Conservation (phyloP, 129 eudicot genomes). For the Helianthus annuus region HanXRQr2.0-SUNRISE NC_035445.2:41913845-41914344, state of each 20-base stretch:
- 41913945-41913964: constrained; percentile 79
- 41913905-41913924: constrained; percentile 69
- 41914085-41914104: background rate
- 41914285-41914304: no score
- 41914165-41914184: no score
- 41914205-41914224: no score
- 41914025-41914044: constrained; percentile 84
- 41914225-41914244: no score
- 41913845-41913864: constrained; percentile 90
- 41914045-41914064: constrained; percentile 76
- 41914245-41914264: no score
- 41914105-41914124: background rate
- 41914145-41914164: no score
- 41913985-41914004: constrained; percentile 90
- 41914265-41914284: no score
- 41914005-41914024: constrained; percentile 88
- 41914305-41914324: no score
- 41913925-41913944: constrained; percentile 79
- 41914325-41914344: background rate
- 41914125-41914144: no score
- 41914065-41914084: constrained; percentile 87
- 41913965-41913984: constrained; percentile 84
- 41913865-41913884: constrained; percentile 98
- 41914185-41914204: no score
- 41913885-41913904: constrained; percentile 92